These are phyloP conservation scores for Avena eriantha DNA, from an alignment of 176 grass and related monocot species.

Conservation along the genomic window DNA sequence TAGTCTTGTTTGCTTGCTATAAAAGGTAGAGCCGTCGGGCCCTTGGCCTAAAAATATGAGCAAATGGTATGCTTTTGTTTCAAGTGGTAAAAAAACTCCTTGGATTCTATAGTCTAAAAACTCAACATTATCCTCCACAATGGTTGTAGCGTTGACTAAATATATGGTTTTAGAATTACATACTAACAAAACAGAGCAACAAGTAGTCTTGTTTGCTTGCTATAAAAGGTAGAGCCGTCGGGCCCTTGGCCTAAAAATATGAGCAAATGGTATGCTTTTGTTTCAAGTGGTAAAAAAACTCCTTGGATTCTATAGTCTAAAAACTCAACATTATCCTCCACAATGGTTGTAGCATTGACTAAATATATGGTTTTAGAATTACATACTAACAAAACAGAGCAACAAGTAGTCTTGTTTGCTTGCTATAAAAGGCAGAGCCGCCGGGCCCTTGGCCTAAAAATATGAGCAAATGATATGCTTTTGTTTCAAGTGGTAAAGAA, in stretches of 20 bases:
- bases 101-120: no score
- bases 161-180: constrained; percentile 10
- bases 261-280: not conserved
- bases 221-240: not conserved
- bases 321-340: constrained; percentile 88
- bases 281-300: not conserved
- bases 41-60: no score
- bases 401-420: constrained; percentile 13
- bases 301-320: constrained; percentile 32
- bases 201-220: constrained; percentile 6
- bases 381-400: not conserved
- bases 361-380: constrained; percentile 9
- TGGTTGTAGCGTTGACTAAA: no score
- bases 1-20: no score
- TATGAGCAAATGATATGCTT: not conserved
- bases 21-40: no score
- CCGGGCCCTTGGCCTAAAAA: not conserved
- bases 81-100: no score
- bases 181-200: constrained; percentile 8
- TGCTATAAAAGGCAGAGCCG: not conserved
- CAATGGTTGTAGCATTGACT: not conserved
- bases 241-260: not conserved
- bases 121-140: no score
- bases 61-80: no score
- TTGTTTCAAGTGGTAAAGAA: not conserved